A percentile compares a stretch with the other conserved stretches of the same genome.
phyloP scores from a whole-genome alignment of 768 basidiomycete genomes.

The Paxillus ammoniavirescens region DNA sequence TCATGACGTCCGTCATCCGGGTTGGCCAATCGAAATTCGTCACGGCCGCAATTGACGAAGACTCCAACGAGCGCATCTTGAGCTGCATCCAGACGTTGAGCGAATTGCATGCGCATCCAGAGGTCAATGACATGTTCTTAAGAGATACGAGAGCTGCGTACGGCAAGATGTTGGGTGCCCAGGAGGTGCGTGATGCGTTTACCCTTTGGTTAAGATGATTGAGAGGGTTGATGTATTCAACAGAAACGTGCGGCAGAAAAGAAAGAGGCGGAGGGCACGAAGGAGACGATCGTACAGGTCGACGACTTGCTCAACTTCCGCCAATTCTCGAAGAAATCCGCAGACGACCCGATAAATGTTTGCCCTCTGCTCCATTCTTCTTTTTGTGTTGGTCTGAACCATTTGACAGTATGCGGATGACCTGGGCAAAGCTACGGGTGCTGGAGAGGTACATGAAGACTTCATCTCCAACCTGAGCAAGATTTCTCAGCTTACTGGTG shows the following conservation, averaged over 20 bases:
- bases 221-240: background rate
- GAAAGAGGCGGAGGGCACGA: conserved; percentile 75
- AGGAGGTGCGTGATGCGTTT: conserved; percentile 60
- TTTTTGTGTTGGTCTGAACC: background rate
- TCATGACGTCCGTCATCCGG: conserved; percentile 96
- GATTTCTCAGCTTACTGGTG: conserved; percentile 91
- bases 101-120: conserved; percentile 58
- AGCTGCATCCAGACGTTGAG: conserved; percentile 94
- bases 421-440: conserved; percentile 84
- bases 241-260: conserved; percentile 91
- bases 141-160: conserved; percentile 90
- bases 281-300: conserved; percentile 75
- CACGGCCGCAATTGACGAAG: conserved; percentile 95
- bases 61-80: conserved; percentile 94
- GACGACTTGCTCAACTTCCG: conserved; percentile 92
- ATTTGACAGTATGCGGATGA: conserved; percentile 77
- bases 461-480: conserved; percentile 92
- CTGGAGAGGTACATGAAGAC: conserved; percentile 82
- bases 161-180: conserved; percentile 91
- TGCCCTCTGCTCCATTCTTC: conserved; percentile 13
- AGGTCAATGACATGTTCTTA: conserved; percentile 71
- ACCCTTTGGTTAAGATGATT: background rate
- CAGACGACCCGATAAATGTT: conserved; percentile 76
- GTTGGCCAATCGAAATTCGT: conserved; percentile 97
- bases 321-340: conserved; percentile 91